Evolutionary conservation across 2,329 filamentous ascomycete genomes (phyloP), one percentile per base, ranked within the genome.

Genomic region (Sporothrix globosa): DNA sequence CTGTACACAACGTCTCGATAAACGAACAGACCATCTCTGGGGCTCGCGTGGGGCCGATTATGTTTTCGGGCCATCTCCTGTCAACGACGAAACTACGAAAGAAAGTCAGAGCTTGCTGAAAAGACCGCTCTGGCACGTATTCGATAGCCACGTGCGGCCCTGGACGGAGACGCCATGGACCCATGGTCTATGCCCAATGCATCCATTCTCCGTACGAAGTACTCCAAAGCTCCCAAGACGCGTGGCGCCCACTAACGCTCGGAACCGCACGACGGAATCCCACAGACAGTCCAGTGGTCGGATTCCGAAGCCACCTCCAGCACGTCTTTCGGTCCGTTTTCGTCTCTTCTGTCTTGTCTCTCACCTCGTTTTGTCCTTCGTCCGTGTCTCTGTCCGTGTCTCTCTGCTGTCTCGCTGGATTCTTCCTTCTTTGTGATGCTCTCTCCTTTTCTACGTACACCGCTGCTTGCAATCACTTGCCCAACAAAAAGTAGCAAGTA

Each of bases 111-210:
- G 1, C 11, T 10, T 21, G 9, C 21, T n/a, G 11, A 24, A 27
- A 46, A 21, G 58, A 27, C 58, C 34, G 58, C n/a, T 21, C 56
- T 27, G 41, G 41, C 41, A 17, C 58, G 39, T 27, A 27, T 21
- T 39, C 44, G 39, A 44, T 63, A 46, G 58, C 58, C 58, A 63
- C 58, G 58, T 63, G 58, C 44, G 4, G 13, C 21, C 58, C 58
- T 63, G 58, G 58, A 27, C 39, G 41, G 41, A 44, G 41, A 44
- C 41, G 41, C 41, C 39, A 63, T 19, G 3, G 24, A 27, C 39
- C 58, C 58, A 17, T 63, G 56, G 11, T 24, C 50, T 24, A 11
- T 24, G 50, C 41, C 11, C 41, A 34, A 34, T 34, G 5, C 9
- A 9, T 34, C 34, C 41, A 14, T 13, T 13, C 41, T 44, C 41